Evolutionary conservation across 2,329 filamentous ascomycete species (phyloP), one percentile per base, ranked within the genome.

Genomic region (Periconia sp.): DNA sequence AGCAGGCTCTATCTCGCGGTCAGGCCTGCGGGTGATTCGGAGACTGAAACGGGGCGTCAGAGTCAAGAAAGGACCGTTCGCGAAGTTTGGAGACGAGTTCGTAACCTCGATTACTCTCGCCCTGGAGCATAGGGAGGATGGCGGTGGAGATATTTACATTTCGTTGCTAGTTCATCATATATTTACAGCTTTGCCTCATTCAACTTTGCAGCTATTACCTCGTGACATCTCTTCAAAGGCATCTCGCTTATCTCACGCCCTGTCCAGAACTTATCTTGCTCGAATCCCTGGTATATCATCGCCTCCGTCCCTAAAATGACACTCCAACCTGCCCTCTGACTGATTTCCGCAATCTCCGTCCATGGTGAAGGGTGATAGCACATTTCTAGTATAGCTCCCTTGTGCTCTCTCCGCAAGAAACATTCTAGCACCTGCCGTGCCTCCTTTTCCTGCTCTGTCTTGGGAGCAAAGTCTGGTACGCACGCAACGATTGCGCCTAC

Each of bases 381-480:
- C 88, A 92, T 92, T 68, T 92, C 88, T 46, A 92, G 66, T 43
- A 92, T 81, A 5, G 83, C 83, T 5, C 86, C 87, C 68, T 86
- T 86, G 48, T 79, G 70, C 21, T 74, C 61, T 40, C 75, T 76
- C 18, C 53, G 53, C 23, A 81, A 46, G 37, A 81, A 78, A 3
- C 73, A 66, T 57, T 82, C 76, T 0, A 79, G 67, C 0, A 89
- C 76, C 1, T 69, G 65, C 1, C 88, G 74, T 4, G 86, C 82
- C 29, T 75, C 72, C 19, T 77, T 73, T 73, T 94, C 88, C 19
- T 78, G 79, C 2, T 75, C 68, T 0, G 83, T 86, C 56, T 75
- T 75, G 0, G 89, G 88, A n/a, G 84, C 77, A 54, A 88, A 85
- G 68, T 94, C 86, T 0, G 89, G 89, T 11, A 94, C 83, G 47